Evolutionary conservation across 2,329 filamentous ascomycete species (phyloP).

Genomic region (Aspergillus candidus): DNA sequence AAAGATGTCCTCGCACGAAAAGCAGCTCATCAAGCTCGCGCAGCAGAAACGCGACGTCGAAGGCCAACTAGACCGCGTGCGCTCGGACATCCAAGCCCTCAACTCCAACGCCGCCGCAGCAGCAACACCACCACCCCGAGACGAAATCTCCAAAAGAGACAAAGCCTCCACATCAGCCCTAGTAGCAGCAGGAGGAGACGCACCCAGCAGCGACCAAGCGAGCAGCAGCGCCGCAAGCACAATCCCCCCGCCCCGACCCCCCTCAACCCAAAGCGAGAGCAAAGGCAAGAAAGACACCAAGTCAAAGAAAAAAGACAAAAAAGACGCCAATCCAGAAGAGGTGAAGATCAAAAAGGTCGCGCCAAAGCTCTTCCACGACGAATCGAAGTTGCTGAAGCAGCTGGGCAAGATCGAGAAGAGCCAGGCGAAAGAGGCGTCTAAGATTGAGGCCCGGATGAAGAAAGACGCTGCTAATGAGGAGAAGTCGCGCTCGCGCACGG

Average conservation of each 20-base stretch:
- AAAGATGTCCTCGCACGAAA: constrained; percentile 34
- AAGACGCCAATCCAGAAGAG: constrained; percentile 14
- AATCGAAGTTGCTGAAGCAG: constrained; percentile 33
- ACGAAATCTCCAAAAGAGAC: constrained; percentile 7
- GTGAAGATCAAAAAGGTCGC: constrained; percentile 26
- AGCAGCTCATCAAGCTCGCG: constrained; percentile 39
- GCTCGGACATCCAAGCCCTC: constrained; percentile 29
- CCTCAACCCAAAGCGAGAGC: constrained; percentile 11
- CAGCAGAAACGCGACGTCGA: constrained; percentile 37
- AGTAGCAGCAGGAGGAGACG: constrained; percentile 14
- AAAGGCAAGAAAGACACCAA: not conserved
- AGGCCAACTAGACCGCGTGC: constrained; percentile 31
- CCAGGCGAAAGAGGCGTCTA: constrained; percentile 36
- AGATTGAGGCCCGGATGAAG: constrained; percentile 33
- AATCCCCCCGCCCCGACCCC: constrained; percentile 6
- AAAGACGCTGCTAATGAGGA: constrained; percentile 40
- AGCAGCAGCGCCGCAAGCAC: constrained; percentile 12
- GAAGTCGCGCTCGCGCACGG: constrained; percentile 35
- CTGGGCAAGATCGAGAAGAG: constrained; percentile 39
- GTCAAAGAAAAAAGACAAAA: constrained; percentile 1
- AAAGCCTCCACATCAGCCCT: constrained; percentile 8
- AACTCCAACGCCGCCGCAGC: constrained; percentile 1
- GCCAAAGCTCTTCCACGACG: constrained; percentile 25
- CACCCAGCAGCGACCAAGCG: constrained; percentile 15
- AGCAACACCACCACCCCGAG: not conserved